A percentile compares a stretch with the other conserved stretches of the same genome.
phyloP scores from a whole-genome alignment of 495 filamentous ascomycete species.

The Thermochaetoides thermophila region DNA sequence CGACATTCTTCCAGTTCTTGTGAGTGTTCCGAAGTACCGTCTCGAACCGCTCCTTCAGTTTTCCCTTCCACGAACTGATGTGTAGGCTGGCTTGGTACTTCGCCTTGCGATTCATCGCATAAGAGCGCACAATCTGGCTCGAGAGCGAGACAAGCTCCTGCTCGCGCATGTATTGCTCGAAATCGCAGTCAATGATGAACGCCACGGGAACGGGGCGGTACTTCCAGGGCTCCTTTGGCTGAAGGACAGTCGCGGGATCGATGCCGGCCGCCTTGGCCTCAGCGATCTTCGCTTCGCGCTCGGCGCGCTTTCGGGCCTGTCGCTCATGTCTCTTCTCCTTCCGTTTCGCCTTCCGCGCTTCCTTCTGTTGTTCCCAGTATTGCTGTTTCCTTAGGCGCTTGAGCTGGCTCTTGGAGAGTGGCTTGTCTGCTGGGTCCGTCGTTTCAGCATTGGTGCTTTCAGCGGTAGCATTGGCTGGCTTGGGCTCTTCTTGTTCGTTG shows the following conservation, averaged over 20 bases:
- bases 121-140: conserved; percentile 69
- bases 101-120: conserved; percentile 68
- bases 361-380: conserved; percentile 52
- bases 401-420: conserved; percentile 63
- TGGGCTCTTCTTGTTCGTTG: conserved; percentile 1
- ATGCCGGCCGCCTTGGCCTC: conserved; percentile 28
- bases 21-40: conserved; percentile 51
- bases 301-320: conserved; percentile 39
- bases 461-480: neutral
- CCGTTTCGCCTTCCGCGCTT: conserved; percentile 52
- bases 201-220: conserved; percentile 49
- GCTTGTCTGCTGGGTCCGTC: conserved; percentile 1
- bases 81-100: conserved; percentile 51
- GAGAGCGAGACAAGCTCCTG: conserved; percentile 70
- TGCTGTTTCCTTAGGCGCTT: conserved; percentile 56
- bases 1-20: conserved; percentile 62
- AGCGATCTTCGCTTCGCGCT: conserved; percentile 24
- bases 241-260: conserved; percentile 15
- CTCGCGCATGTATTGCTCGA: conserved; percentile 74
- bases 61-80: conserved; percentile 61
- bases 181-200: conserved; percentile 80
- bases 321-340: conserved; percentile 55
- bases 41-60: conserved; percentile 66
- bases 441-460: conserved; percentile 2
- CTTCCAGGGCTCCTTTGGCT: conserved; percentile 15